These are phyloP conservation scores for Lasiodiplodia theobromae DNA, from an alignment of 2,329 filamentous ascomycete species.

Conservation along the genomic window DNA sequence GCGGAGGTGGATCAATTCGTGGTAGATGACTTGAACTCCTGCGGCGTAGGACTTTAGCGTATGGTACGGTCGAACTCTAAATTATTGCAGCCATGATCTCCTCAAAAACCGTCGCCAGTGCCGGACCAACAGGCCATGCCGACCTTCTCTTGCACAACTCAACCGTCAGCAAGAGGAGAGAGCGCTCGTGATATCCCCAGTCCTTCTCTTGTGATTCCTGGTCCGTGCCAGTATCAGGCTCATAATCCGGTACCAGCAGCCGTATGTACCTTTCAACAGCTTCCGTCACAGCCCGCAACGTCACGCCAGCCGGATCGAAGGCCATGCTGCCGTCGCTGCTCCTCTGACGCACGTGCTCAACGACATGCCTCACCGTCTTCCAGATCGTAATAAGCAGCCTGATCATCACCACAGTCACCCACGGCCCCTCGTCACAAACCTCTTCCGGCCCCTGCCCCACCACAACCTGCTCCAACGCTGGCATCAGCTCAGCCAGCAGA, in stretches of 20 bases:
- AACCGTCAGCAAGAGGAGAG: too few species aligned
- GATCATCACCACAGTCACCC: neutral
- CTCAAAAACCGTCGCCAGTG: too few species aligned
- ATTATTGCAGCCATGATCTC: too few species aligned
- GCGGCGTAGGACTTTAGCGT: too few species aligned
- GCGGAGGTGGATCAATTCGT: neutral
- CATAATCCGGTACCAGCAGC: neutral
- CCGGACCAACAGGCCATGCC: too few species aligned
- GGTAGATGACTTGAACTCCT: neutral
- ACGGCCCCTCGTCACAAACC: neutral
- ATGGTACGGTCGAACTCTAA: too few species aligned
- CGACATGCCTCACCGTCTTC: neutral
- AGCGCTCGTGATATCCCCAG: too few species aligned
- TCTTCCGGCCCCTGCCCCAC: neutral
- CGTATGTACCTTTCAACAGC: neutral
- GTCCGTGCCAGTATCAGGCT: too few species aligned
- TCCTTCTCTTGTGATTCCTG: too few species aligned
- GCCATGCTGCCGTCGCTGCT: neutral
- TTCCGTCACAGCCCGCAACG: neutral
- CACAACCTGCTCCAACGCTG: neutral
- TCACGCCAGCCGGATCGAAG: neutral
- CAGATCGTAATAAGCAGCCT: neutral
- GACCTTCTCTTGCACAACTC: too few species aligned
- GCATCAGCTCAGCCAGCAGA: neutral
- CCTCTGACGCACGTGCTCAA: neutral